phyloP scores from a whole-genome alignment of 805 yeast species.

The Debaryomyces prosopidis region DNA sequence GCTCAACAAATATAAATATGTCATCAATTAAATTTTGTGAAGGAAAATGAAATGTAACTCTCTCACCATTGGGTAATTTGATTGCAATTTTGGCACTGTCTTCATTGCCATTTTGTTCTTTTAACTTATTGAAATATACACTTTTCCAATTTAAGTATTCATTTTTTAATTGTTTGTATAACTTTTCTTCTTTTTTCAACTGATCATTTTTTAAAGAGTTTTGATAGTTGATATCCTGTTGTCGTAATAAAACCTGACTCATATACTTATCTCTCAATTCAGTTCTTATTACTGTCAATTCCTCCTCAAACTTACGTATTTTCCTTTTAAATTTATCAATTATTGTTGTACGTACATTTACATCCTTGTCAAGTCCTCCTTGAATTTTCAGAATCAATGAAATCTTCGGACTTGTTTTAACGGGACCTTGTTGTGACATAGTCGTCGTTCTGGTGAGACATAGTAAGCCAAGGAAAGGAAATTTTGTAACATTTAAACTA shows the following conservation, averaged over 20 bases:
- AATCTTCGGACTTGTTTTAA: constrained; percentile 54
- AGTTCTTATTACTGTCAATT: constrained; percentile 56
- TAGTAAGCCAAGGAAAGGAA: constrained; percentile 81
- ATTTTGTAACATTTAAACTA: constrained; percentile 65
- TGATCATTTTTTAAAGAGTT: constrained; percentile 70
- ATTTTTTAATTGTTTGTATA: constrained; percentile 31
- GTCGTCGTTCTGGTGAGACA: constrained; percentile 61
- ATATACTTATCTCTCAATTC: constrained; percentile 63
- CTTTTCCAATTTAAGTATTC: constrained; percentile 35
- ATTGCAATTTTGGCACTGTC: constrained; percentile 65
- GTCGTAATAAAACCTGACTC: constrained; percentile 57
- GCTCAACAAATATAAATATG: constrained; percentile 35
- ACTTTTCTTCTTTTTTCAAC: constrained; percentile 38
- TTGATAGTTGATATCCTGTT: constrained; percentile 79
- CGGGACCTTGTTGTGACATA: constrained; percentile 57
- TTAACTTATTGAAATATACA: constrained; percentile 20
- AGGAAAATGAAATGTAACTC: constrained; percentile 44
- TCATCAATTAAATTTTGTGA: constrained; percentile 27
- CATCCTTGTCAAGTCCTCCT: constrained; percentile 53
- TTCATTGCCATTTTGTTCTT: constrained; percentile 12
- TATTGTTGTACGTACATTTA: constrained; percentile 29
- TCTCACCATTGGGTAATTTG: constrained; percentile 60
- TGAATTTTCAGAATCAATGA: constrained; percentile 64
- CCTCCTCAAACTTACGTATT: constrained; percentile 60
- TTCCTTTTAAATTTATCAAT: constrained; percentile 43